Evolutionary conservation across 1,139 yeast genomes (phyloP).

Genomic region (Taphrina sp.): DNA sequence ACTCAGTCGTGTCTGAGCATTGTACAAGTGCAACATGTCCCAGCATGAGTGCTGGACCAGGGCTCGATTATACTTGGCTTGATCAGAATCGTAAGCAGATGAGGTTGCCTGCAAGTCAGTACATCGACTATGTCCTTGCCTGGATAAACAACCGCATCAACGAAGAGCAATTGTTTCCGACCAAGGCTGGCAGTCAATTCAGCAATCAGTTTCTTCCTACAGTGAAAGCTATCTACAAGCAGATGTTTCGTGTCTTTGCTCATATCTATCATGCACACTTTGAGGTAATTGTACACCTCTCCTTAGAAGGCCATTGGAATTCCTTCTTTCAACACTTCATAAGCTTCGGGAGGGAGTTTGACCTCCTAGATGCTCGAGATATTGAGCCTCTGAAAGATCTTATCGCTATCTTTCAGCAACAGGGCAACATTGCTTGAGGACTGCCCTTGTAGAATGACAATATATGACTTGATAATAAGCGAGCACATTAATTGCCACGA

Average conservation of each 20-base stretch:
- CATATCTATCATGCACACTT: slow-evolving; percentile 92
- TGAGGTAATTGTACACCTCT: slow-evolving; percentile 82
- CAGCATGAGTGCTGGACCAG: slow-evolving; percentile 31
- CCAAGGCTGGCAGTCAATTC: slow-evolving; percentile 78
- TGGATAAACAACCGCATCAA: slow-evolving; percentile 87
- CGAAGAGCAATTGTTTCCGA: slow-evolving; percentile 88
- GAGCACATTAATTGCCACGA: too few species aligned
- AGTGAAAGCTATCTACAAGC: slow-evolving; percentile 80
- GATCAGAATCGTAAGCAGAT: slow-evolving; percentile 74
- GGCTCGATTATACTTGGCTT: slow-evolving; percentile 84
- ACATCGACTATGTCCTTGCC: slow-evolving; percentile 84
- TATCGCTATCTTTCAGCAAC: slow-evolving; percentile 71
- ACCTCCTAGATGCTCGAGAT: slow-evolving; percentile 72
- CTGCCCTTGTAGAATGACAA: slow-evolving; percentile 1
- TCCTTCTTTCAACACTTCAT: slow-evolving; percentile 95
- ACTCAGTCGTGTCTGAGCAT: slow-evolving; percentile 21
- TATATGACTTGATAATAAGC: background rate
- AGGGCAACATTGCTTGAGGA: slow-evolving; percentile 63
- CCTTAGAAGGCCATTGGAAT: slow-evolving; percentile 97
- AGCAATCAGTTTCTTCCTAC: slow-evolving; percentile 82
- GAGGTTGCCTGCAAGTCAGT: slow-evolving; percentile 86
- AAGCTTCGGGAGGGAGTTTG: slow-evolving; percentile 80
- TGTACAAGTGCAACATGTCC: slow-evolving; percentile 21
- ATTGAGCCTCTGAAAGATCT: slow-evolving; percentile 73
- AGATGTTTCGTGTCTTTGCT: slow-evolving; percentile 95